Percentiles rank a stretch among this genome's conserved stretches.
Conservation (phyloP, 768 basidiomycete species). For the Pilatotrama ljubarskyi region DNA sequence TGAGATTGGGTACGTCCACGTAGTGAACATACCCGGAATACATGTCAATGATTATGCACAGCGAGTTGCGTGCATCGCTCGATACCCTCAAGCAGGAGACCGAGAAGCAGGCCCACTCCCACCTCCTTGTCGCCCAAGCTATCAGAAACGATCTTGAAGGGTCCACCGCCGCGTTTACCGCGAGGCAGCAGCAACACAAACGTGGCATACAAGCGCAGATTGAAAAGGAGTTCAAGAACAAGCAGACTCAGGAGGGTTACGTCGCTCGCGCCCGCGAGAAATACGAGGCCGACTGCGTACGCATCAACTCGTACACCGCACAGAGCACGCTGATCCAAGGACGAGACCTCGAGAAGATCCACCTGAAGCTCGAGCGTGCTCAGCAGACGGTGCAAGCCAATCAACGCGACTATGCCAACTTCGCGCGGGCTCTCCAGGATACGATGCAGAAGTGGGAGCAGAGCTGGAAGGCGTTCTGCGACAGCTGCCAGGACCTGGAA, state of each 20-base stretch:
- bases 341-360: slow-evolving; percentile 88
- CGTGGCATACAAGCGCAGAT: slow-evolving; percentile 71
- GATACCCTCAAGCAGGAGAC: slow-evolving; percentile 83
- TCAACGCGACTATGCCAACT: slow-evolving; percentile 91
- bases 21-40: too few species aligned
- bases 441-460: slow-evolving; percentile 86
- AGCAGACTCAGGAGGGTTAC: slow-evolving; percentile 82
- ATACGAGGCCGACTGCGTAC: slow-evolving; percentile 89
- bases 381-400: slow-evolving; percentile 88
- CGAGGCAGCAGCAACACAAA: slow-evolving; percentile 69
- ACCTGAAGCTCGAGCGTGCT: slow-evolving; percentile 82
- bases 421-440: slow-evolving; percentile 74
- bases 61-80: slow-evolving; percentile 79
- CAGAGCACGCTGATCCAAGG: slow-evolving; percentile 91
- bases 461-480: slow-evolving; percentile 94
- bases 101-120: slow-evolving; percentile 74
- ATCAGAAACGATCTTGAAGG: slow-evolving; percentile 76
- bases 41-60: too few species aligned
- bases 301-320: slow-evolving; percentile 92
- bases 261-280: slow-evolving; percentile 90
- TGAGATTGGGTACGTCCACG: slow-evolving; percentile 81
- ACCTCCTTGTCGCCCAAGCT: slow-evolving; percentile 72
- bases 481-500: slow-evolving; percentile 93
- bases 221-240: slow-evolving; percentile 90
- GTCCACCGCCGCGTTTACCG: slow-evolving; percentile 57